phyloP scores from a whole-genome alignment of 192 early-diverging fungal species.

The Linnemannia elongata region DNA sequence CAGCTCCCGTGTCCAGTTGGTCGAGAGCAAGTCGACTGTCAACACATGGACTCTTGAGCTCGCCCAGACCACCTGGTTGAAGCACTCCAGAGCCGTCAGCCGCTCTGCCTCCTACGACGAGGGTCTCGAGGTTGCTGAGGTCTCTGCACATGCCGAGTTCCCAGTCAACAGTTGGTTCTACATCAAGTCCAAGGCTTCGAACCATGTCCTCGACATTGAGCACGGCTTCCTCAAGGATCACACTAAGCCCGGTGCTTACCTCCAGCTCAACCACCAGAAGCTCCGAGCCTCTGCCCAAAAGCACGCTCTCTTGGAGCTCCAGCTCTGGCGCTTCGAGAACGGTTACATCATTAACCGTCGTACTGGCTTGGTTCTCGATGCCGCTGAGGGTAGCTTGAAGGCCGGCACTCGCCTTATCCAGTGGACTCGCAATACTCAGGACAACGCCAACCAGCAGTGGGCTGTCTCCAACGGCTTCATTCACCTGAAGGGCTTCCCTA shows the following conservation, averaged over 20 bases:
- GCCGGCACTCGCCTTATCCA: slow-evolving; percentile 34
- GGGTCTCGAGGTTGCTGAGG: slow-evolving; percentile 29
- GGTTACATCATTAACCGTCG: slow-evolving; percentile 56
- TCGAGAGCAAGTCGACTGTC: slow-evolving; percentile 37
- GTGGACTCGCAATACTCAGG: slow-evolving; percentile 41
- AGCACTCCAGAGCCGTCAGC: neutral
- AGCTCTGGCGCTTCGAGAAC: slow-evolving; percentile 50
- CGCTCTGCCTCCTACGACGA: slow-evolving; percentile 19
- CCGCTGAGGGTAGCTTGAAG: slow-evolving; percentile 11
- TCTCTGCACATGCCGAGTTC: slow-evolving; percentile 28
- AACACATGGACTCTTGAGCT: slow-evolving; percentile 47
- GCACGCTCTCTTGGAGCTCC: slow-evolving; percentile 49
- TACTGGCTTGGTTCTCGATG: slow-evolving; percentile 48
- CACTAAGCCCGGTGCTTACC: slow-evolving; percentile 44
- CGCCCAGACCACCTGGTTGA: slow-evolving; percentile 28
- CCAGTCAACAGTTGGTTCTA: slow-evolving; percentile 42
- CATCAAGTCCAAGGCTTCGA: slow-evolving; percentile 54
- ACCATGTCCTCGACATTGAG: slow-evolving; percentile 45
- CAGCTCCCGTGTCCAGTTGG: slow-evolving; percentile 46
- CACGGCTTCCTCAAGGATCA: slow-evolving; percentile 54
- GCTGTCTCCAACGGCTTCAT: slow-evolving; percentile 40
- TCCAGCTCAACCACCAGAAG: slow-evolving; percentile 52
- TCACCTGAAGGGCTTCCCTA: slow-evolving; percentile 34
- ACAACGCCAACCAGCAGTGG: slow-evolving; percentile 48
- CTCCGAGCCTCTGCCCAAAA: slow-evolving; percentile 29